These are phyloP conservation scores for Lepraria neglecta DNA, from an alignment of 495 filamentous ascomycete species.

Conservation along the genomic window DNA sequence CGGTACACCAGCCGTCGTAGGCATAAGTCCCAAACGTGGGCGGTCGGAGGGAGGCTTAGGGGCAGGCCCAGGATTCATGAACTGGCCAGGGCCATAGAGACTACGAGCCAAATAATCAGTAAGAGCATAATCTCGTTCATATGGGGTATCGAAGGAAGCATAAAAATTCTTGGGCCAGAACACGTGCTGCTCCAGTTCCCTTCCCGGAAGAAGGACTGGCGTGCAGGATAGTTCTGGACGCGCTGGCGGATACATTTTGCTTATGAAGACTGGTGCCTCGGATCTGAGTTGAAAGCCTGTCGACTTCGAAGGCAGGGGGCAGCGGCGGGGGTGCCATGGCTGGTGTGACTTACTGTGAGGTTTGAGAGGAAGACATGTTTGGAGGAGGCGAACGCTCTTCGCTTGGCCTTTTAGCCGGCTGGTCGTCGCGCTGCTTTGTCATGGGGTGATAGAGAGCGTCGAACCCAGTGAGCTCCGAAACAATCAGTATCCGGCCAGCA, in stretches of 20 bases:
- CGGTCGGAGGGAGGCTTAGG: slow-evolving; percentile 82
- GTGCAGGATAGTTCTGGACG: too few species aligned
- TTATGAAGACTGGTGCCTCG: not conserved
- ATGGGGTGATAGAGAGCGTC: not conserved
- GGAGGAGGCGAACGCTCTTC: not conserved
- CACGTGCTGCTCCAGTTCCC: too few species aligned
- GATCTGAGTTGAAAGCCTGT: not conserved
- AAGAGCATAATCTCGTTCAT: too few species aligned
- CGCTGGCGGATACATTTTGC: not conserved
- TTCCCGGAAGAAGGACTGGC: too few species aligned
- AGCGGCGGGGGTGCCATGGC: not conserved
- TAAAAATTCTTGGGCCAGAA: too few species aligned
- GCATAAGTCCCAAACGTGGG: slow-evolving; percentile 70
- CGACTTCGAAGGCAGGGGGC: too few species aligned
- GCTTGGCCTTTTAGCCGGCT: not conserved
- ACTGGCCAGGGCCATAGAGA: slow-evolving; percentile 63
- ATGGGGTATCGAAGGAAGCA: too few species aligned
- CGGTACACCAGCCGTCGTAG: slow-evolving; percentile 59
- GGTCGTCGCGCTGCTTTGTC: too few species aligned
- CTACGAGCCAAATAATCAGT: slow-evolving; percentile 29
- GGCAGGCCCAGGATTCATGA: slow-evolving; percentile 96
- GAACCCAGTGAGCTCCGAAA: not conserved
- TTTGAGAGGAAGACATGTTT: slow-evolving; percentile 15
- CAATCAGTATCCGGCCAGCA: not conserved
- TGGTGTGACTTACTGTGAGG: slow-evolving; percentile 13